A percentile compares a stretch with the other conserved stretches of the same genome.
phyloP scores from a whole-genome alignment of 2,329 filamentous ascomycete genomes.

The Venturia effusa region DNA sequence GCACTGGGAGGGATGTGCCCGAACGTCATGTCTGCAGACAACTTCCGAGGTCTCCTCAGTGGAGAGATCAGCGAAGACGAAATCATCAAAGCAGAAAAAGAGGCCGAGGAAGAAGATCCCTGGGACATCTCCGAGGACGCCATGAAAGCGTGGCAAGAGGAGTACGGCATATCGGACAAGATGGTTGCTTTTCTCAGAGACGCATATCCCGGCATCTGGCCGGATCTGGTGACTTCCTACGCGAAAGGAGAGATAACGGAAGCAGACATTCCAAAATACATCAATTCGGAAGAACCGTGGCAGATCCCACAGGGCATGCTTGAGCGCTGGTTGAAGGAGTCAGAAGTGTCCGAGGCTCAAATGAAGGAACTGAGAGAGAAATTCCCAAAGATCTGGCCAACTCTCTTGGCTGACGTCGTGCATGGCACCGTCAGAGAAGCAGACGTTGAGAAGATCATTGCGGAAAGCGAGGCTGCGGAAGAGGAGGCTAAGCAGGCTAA shows the following conservation, averaged over 20 bases:
- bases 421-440: neutral
- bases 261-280: neutral
- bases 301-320: neutral
- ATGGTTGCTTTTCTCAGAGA: neutral
- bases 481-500: neutral
- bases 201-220: conserved; percentile 1
- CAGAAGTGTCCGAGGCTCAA: neutral
- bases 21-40: neutral
- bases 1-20: neutral
- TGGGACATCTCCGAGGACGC: neutral
- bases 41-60: neutral
- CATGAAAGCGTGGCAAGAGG: conserved; percentile 3
- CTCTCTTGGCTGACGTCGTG: neutral
- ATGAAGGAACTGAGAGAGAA: neutral
- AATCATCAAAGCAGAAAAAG: neutral
- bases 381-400: neutral
- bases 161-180: neutral
- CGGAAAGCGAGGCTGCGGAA: neutral
- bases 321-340: neutral
- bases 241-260: neutral
- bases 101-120: neutral
- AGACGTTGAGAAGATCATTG: neutral
- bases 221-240: neutral
- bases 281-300: neutral
- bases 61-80: neutral